Evolutionary conservation across 2,329 filamentous ascomycete genomes (phyloP), one percentile per base, ranked within the genome.

Genomic region (Fusarium sp.): DNA sequence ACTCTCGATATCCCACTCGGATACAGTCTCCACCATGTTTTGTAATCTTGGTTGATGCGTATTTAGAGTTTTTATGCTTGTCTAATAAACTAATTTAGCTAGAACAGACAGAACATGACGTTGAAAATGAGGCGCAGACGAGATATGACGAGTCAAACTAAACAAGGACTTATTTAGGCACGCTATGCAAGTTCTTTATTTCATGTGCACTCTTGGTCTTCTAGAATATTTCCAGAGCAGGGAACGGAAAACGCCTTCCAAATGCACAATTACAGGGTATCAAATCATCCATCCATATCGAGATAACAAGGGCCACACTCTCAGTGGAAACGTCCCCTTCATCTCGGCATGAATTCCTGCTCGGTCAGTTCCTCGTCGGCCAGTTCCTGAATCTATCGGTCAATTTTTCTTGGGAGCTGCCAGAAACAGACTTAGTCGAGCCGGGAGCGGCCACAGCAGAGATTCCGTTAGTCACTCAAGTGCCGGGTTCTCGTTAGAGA

Each of bases 291-390:
- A 44, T 64, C 26, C 20, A 44, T 64, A 64, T 63, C 64, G 49
- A 55, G 57, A 69, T 56, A 69, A n/a, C 51, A 24, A 47, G 47
- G 22, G 63, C 62, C 39, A 24, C 38, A 49, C 13, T 41, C 42
- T 24, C 31, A 10, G 67, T 54, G 59, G 66, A 45, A 59, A 59
- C 20, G 60, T 54, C 47, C 66, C 65, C 62, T 70, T 70, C 59
- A 70, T 70, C 52, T 70, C 67, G 67, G 67, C 36, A 49, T 49
- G 42, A 55, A 36, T 63, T 49, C 55, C 65, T 56, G 42, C 47
- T 60, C 42, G 41, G 60, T 47, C 66, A 47, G 28, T 54, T 31
- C 38, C 42, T 17, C 35, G 42, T 58, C 66, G 42, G 57, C 26
- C 47, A 59, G 55, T 39, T 33, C 38, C 51, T 42, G 11, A 9